Percentiles rank a stretch among this genome's conserved stretches.
Evolutionary conservation across 352 stramenopile genomes (phyloP).

Genomic region (Phytopythium boreale): DNA sequence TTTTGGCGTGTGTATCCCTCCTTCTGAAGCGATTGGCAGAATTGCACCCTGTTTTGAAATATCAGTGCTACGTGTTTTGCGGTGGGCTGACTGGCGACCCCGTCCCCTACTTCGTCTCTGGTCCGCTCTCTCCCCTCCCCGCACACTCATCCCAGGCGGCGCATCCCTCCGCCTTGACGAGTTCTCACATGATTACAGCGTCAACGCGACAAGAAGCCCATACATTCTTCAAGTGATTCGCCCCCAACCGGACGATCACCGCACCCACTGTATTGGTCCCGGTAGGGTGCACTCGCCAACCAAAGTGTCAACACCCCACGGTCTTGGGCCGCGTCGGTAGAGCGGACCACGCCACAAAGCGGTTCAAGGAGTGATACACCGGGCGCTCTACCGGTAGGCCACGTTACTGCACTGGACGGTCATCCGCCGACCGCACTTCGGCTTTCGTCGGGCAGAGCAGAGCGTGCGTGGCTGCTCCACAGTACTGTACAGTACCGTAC

Average conservation of each 20-base stretch:
- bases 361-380: too few relatives aligned
- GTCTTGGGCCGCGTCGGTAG: not conserved
- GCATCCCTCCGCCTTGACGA: too few relatives aligned
- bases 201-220: not conserved
- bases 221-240: not conserved
- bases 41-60: not conserved
- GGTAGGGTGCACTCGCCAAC: too few relatives aligned
- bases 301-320: not conserved
- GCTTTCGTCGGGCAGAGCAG: not conserved
- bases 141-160: not conserved
- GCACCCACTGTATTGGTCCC: not conserved
- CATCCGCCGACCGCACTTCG: not conserved
- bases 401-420: not conserved
- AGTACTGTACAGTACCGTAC: too few relatives aligned
- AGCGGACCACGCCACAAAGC: too few relatives aligned
- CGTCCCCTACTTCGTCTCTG: slow-evolving; percentile 2
- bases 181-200: not conserved
- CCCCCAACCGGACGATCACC: not conserved
- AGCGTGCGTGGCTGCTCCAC: not conserved
- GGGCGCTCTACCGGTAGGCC: too few relatives aligned
- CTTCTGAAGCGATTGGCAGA: not conserved
- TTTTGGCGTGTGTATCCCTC: not conserved
- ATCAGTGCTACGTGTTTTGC: not conserved
- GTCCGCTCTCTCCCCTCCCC: not conserved
- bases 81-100: not conserved